Conservation (phyloP, 2,329 filamentous ascomycete species). For the Sclerotinia minor region DNA sequence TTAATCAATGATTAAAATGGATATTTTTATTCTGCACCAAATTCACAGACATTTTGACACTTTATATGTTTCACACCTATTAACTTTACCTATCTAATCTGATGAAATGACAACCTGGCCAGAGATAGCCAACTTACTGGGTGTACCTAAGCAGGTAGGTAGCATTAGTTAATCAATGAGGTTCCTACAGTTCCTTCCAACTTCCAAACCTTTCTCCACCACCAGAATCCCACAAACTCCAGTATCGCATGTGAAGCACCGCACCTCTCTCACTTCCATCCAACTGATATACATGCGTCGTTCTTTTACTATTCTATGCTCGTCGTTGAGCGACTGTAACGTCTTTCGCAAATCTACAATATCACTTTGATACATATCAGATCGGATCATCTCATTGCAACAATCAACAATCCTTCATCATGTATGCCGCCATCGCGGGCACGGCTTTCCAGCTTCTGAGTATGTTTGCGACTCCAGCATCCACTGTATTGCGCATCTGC, state of each 20-base stretch:
- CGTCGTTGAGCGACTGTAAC: slow-evolving; percentile 38
- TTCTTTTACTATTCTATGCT: slow-evolving; percentile 36
- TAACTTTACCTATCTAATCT: not conserved
- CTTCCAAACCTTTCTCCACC: not conserved
- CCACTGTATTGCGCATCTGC: slow-evolving; percentile 24
- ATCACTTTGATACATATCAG: not conserved
- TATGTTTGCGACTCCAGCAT: slow-evolving; percentile 33
- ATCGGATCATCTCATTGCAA: not conserved
- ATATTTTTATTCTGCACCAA: not conserved
- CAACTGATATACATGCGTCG: slow-evolving; percentile 41
- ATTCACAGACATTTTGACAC: not conserved
- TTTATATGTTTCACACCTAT: not conserved
- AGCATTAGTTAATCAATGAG: too few relatives aligned
- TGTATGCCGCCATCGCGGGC: slow-evolving; percentile 37
- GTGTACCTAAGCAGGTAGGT: not conserved
- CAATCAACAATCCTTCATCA: slow-evolving; percentile 27
- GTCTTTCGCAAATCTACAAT: not conserved
- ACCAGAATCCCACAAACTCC: slow-evolving; percentile 1
- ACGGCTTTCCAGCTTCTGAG: slow-evolving; percentile 42
- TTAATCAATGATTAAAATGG: too few relatives aligned
- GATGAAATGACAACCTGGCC: slow-evolving; percentile 3
- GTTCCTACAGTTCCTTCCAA: not conserved
- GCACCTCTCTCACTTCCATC: not conserved
- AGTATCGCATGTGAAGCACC: not conserved
- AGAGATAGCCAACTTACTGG: not conserved